A percentile compares a stretch with the other conserved stretches of the same genome.
phyloP scores from a whole-genome alignment of 371 early-diverging fungal species.

The Sporodiniella umbellata region DNA sequence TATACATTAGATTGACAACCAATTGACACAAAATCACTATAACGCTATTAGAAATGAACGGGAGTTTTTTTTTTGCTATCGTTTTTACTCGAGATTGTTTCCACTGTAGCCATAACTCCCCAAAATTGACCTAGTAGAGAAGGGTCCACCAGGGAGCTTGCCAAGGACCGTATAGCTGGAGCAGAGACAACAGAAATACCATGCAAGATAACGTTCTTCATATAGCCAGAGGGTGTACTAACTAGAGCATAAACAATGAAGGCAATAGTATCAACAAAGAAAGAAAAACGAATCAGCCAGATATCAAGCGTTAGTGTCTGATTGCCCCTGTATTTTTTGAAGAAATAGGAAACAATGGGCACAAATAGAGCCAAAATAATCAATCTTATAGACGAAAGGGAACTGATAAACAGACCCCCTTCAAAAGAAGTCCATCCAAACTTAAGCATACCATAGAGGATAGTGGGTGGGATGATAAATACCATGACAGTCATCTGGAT shows the following conservation, averaged over 20 bases:
- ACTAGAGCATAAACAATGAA: conserved; percentile 36
- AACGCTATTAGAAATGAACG: background rate
- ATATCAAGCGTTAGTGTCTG: conserved; percentile 31
- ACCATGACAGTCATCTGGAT: conserved; percentile 23
- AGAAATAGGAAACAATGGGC: conserved; percentile 24
- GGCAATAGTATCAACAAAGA: conserved; percentile 29
- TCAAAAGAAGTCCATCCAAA: conserved; percentile 46
- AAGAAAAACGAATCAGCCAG: conserved; percentile 50
- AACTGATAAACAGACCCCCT: conserved; percentile 31
- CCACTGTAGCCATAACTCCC: conserved; percentile 47
- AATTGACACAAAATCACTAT: conserved; percentile 35
- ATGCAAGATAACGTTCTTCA: conserved; percentile 28
- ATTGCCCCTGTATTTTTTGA: conserved; percentile 7
- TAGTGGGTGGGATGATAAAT: conserved; percentile 24
- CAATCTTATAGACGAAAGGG: conserved; percentile 15
- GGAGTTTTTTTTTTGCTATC: background rate
- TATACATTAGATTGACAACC: conserved; percentile 39
- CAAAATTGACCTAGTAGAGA: conserved; percentile 48
- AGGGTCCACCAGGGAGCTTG: conserved; percentile 43
- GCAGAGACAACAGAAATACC: conserved; percentile 34
- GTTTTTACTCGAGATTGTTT: conserved; percentile 43
- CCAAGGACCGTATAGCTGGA: conserved; percentile 43
- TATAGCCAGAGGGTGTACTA: conserved; percentile 17
- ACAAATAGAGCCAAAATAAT: conserved; percentile 22
- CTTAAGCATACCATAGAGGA: conserved; percentile 44